Evolutionary conservation across 2,329 filamentous ascomycete genomes (phyloP).

Genomic region (Talaromyces sp.): DNA sequence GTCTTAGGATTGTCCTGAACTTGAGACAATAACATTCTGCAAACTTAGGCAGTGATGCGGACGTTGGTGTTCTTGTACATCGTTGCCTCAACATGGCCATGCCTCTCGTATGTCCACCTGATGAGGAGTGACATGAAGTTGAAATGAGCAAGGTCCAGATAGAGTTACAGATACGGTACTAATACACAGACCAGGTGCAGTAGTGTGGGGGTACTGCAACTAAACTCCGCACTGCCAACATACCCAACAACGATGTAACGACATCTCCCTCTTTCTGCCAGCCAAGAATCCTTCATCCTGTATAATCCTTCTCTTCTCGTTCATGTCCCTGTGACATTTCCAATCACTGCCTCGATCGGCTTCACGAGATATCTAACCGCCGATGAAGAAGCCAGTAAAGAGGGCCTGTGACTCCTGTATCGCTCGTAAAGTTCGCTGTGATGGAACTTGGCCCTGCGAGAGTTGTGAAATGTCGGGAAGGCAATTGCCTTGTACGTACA

Average conservation of each 20-base stretch:
- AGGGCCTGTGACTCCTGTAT: constrained; percentile 32
- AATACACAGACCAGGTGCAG: neutral
- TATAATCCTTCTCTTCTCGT: neutral
- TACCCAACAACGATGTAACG: neutral
- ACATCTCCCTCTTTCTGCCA: neutral
- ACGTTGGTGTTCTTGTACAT: neutral
- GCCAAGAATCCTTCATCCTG: neutral
- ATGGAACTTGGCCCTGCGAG: constrained; percentile 28
- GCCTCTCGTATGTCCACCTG: neutral
- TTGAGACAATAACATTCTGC: neutral
- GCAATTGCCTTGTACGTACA: constrained; percentile 26
- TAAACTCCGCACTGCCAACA: neutral
- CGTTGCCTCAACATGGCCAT: neutral
- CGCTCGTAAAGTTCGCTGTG: constrained; percentile 31
- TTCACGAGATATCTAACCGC: neutral
- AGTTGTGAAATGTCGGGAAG: constrained; percentile 25
- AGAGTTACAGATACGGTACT: neutral
- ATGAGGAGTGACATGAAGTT: neutral
- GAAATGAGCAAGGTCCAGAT: neutral
- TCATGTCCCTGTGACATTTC: neutral
- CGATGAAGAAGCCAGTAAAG: constrained; percentile 24
- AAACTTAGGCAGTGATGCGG: neutral
- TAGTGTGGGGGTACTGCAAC: neutral
- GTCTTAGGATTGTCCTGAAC: neutral
- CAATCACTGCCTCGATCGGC: neutral